Evolutionary conservation across 1,139 yeast species (phyloP), one percentile per base, ranked within the genome.

Genomic region (Debaryomycetaceae sp.): DNA sequence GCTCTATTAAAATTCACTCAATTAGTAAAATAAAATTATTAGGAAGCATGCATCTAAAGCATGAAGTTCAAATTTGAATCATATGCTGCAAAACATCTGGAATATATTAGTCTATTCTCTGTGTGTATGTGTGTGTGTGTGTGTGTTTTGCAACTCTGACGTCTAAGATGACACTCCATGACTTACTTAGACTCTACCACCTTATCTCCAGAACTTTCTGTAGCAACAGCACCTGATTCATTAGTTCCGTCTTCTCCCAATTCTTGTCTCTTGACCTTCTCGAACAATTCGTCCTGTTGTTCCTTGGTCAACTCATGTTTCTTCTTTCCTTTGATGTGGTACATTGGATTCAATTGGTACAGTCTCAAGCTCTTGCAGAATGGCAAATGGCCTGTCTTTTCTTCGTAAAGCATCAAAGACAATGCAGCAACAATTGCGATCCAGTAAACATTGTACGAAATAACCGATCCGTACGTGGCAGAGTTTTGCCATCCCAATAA

Each of bases 401-500:
- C 96, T 70, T 85, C 90, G 66, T 57, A 86, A 54, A 79, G 70
- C 87, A 87, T 80, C 55, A 83, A 62, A n/a, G 59, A 49, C 42
- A 89, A 65, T 42, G 75, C 69, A 31, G 66, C 55, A 50, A 87
- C 82, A 45, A 89, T 63, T 11, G 68, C 67, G 35, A 84, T 52
- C 97, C 97, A 90, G 70, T 89, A 90, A 41, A 87, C 55, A 69
- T 87, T 88, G 72, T 90, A 90, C 42, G 90, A 78, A 40, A 89
- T 71, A 49, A 90, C 89, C 1, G 95, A 86, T 44, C 96, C 95
- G 59, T 87, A 80, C 51, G 96, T 89, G 47, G 97, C 97, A 39
- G 90, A 77, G 66, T 88, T 88, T 70, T 87, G 95, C 96, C 96
- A 88, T 53, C 96, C 96, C 44, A 88, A 69, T 45, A 87, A 65